These are phyloP conservation scores for Naumovozyma dairenensis DNA, from an alignment of 805 yeast genomes.

Conservation along the genomic window DNA sequence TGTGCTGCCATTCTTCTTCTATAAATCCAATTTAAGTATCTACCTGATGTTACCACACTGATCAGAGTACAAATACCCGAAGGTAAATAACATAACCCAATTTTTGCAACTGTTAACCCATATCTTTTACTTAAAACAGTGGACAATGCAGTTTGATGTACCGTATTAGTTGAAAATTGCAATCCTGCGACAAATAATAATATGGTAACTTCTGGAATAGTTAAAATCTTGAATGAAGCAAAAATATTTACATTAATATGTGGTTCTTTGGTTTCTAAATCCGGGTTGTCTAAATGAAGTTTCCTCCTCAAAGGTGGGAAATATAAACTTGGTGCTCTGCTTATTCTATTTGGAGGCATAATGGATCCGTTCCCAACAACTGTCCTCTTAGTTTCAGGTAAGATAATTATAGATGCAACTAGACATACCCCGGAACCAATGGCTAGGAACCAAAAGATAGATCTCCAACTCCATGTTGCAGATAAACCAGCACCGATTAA, in stretches of 20 bases:
- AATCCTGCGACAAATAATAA: constrained; percentile 50
- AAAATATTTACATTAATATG: constrained; percentile 20
- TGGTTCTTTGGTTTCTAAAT: constrained; percentile 22
- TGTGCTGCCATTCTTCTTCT: constrained; percentile 14
- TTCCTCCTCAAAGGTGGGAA: constrained; percentile 12
- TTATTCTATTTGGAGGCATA: constrained; percentile 35
- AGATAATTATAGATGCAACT: constrained; percentile 25
- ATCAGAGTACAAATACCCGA: constrained; percentile 57
- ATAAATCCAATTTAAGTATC: constrained; percentile 40
- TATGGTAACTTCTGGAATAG: constrained; percentile 36
- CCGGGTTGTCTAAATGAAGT: constrained; percentile 28
- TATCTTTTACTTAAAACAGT: constrained; percentile 43
- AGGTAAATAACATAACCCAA: constrained; percentile 67
- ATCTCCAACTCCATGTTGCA: constrained; percentile 55
- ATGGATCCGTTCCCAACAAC: constrained; percentile 70
- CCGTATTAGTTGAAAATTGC: constrained; percentile 61
- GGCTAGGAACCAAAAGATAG: constrained; percentile 68
- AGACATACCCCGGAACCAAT: constrained; percentile 47
- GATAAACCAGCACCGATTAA: constrained; percentile 43
- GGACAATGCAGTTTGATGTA: constrained; percentile 56
- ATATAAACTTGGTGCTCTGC: constrained; percentile 38
- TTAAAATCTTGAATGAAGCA: constrained; percentile 37
- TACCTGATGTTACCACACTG: constrained; percentile 54
- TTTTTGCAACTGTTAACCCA: constrained; percentile 40
- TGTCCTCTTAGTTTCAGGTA: constrained; percentile 71